Evolutionary conservation across 2,329 filamentous ascomycete species (phyloP).

Genomic region (Blumeriella jaapii): DNA sequence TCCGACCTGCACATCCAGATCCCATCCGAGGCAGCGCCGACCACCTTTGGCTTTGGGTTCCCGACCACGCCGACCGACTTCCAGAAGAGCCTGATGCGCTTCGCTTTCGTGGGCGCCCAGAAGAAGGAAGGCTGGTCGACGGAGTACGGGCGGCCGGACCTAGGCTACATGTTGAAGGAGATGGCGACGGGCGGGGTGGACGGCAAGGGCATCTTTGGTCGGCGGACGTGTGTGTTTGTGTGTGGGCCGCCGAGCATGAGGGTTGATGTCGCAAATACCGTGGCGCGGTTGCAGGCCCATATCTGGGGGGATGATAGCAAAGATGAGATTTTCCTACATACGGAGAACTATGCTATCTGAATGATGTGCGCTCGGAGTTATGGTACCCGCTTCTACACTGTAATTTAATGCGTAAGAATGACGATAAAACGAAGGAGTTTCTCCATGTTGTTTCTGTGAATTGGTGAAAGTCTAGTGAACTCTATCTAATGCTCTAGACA

Average conservation of each 20-base stretch:
- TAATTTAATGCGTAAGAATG: no score
- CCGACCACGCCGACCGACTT: conserved; percentile 75
- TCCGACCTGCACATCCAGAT: conserved; percentile 19
- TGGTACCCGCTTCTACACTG: no score
- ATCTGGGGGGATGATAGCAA: conserved; percentile 69
- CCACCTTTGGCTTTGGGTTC: conserved; percentile 69
- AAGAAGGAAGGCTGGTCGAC: conserved; percentile 77
- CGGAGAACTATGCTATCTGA: conserved; percentile 86
- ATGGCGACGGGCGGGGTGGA: conserved; percentile 62
- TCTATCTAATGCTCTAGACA: no score
- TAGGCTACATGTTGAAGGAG: conserved; percentile 76
- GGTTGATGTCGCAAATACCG: conserved; percentile 74
- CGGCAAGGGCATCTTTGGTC: conserved; percentile 59
- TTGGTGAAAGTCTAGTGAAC: no score
- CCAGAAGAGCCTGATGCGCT: conserved; percentile 82
- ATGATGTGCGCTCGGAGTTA: no score
- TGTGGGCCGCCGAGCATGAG: conserved; percentile 84
- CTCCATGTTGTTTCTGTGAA: no score
- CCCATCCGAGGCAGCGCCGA: conserved; percentile 8
- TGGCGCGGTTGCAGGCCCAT: conserved; percentile 69
- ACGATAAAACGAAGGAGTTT: no score
- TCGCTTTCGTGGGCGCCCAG: conserved; percentile 65
- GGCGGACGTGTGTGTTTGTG: conserved; percentile 80
- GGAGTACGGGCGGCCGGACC: conserved; percentile 82
- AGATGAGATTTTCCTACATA: conserved; percentile 89